Conservation (phyloP, 805 yeast genomes). For the Metschnikowia drakensbergensis region DNA sequence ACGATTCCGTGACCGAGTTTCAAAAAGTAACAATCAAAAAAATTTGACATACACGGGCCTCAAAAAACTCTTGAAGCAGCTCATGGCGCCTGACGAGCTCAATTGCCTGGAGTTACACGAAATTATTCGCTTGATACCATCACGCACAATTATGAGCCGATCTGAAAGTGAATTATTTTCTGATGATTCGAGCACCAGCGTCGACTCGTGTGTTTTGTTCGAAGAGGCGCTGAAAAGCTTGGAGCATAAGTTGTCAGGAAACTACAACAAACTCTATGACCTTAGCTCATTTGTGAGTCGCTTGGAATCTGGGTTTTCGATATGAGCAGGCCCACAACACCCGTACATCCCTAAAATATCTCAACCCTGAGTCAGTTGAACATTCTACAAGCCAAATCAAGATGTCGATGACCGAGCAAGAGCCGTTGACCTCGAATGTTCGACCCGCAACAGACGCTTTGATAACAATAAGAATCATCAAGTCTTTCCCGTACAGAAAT, state of each 20-base stretch:
- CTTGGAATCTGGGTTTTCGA: constrained; percentile 24
- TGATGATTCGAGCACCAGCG: constrained; percentile 14
- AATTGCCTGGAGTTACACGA: constrained; percentile 9
- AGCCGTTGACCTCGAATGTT: constrained; percentile 72
- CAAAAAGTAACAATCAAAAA: constrained; percentile 9
- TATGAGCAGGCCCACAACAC: constrained; percentile 11
- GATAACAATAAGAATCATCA: constrained; percentile 79
- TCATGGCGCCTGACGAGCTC: constrained; percentile 2
- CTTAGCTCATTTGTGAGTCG: constrained; percentile 21
- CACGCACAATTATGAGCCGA: constrained; percentile 10
- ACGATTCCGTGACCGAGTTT: constrained; percentile 9
- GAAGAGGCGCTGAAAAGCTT: constrained; percentile 22
- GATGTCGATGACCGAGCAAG: constrained; percentile 7
- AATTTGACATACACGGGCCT: constrained; percentile 16
- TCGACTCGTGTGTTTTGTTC: constrained; percentile 22
- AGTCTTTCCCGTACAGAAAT: constrained; percentile 88
- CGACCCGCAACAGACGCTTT: constrained; percentile 73
- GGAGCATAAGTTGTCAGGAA: constrained; percentile 24
- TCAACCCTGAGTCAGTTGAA: constrained; percentile 12
- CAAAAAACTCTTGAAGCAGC: constrained; percentile 8
- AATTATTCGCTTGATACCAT: constrained; percentile 14
- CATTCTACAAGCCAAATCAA: neutral
- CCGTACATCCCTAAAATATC: constrained; percentile 12
- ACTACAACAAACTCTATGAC: constrained; percentile 25
- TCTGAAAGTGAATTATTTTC: constrained; percentile 18